A percentile compares a stretch with the other conserved stretches of the same genome.
Evolutionary conservation across 371 early-diverging fungal genomes (phyloP).

Genomic region (Zopfochytrium polystomum): DNA sequence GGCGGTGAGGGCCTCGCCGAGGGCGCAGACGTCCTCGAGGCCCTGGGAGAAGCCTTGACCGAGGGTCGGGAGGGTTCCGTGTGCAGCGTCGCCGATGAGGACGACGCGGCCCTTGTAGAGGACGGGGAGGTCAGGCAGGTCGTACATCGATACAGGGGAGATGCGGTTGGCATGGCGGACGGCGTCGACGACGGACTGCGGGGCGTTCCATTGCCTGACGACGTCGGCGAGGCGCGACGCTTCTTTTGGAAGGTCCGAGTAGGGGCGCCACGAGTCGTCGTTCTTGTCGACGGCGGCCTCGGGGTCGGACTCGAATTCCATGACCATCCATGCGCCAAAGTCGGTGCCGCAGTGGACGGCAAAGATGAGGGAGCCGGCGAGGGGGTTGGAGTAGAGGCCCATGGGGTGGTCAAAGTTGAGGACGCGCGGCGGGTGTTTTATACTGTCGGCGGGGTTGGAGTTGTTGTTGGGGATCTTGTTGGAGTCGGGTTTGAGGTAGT

Average conservation of each 20-base stretch:
- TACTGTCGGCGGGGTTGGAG: not conserved
- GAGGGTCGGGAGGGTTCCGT: constrained; percentile 27
- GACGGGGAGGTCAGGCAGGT: constrained; percentile 13
- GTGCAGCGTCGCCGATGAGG: constrained; percentile 33
- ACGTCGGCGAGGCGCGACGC: constrained; percentile 10
- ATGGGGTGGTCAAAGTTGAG: not conserved
- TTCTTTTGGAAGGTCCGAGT: constrained; percentile 16
- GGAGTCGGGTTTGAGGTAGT: too few relatives aligned
- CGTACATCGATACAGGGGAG: constrained; percentile 5
- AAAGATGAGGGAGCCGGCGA: not conserved
- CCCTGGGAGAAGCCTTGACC: constrained; percentile 29
- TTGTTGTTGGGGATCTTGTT: too few relatives aligned
- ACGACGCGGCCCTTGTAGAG: constrained; percentile 26
- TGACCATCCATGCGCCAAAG: not conserved
- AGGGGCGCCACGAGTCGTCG: constrained; percentile 7
- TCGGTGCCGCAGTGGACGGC: not conserved
- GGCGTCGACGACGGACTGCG: not conserved
- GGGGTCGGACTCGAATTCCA: too few relatives aligned
- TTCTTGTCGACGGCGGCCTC: not conserved
- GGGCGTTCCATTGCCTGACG: constrained; percentile 10
- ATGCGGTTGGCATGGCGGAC: constrained; percentile 13
- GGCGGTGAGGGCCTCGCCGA: constrained; percentile 16
- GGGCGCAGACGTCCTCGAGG: constrained; percentile 27
- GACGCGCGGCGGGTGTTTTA: too few relatives aligned
- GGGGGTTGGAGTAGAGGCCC: not conserved